A percentile compares a stretch with the other conserved stretches of the same genome.
phyloP scores from a whole-genome alignment of 176 grass and related monocot genomes.

The Aegilops tauschii region DNA sequence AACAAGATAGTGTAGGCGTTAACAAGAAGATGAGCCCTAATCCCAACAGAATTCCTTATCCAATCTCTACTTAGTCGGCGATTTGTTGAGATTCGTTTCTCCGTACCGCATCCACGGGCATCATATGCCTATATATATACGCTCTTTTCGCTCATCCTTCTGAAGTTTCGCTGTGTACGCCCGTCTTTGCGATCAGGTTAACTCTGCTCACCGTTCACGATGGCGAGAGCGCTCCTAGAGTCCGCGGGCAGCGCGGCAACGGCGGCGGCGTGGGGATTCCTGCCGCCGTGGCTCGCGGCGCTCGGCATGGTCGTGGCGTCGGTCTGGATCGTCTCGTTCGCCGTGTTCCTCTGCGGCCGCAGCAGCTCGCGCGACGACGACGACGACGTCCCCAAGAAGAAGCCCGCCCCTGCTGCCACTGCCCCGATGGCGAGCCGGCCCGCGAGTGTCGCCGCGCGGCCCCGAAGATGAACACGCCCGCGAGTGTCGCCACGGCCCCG shows the following conservation, averaged over 20 bases:
- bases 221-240: constrained; percentile 20
- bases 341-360: constrained; percentile 45
- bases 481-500: too few relatives aligned
- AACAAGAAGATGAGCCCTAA: not conserved
- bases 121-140: constrained; percentile 16
- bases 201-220: not conserved
- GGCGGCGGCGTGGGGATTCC: not conserved
- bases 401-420: not conserved
- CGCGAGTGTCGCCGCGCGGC: too few relatives aligned
- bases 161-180: not conserved
- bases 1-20: not conserved
- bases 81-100: not conserved
- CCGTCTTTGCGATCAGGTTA: not conserved
- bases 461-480: too few relatives aligned
- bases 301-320: constrained; percentile 23
- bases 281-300: not conserved
- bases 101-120: not conserved
- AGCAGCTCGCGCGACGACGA: not conserved
- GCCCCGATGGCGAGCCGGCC: not conserved
- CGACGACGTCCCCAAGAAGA: not conserved
- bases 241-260: not conserved
- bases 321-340: not conserved
- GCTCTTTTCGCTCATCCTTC: not conserved
- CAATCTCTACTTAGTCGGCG: too few relatives aligned
- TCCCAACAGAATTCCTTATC: not conserved